A percentile compares a stretch with the other conserved stretches of the same genome.
Evolutionary conservation across 1,284 basidiomycete genomes (phyloP).

Genomic region (Fomitiporia mediterranea): DNA sequence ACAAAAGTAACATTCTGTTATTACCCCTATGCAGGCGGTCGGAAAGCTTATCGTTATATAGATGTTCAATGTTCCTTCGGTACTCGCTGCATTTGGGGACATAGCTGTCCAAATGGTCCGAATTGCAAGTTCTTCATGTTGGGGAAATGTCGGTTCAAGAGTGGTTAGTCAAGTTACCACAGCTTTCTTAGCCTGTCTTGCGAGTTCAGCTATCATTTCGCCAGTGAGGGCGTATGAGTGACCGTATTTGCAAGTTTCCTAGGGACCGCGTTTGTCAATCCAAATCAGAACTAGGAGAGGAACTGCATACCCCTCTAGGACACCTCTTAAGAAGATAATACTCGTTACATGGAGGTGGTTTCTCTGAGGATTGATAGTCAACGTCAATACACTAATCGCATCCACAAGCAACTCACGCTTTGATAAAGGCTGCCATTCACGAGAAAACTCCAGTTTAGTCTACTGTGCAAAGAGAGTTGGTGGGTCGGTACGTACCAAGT

Average conservation of each 20-base stretch:
- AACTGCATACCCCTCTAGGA: constrained; percentile 60
- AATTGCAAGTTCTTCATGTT: too few species aligned
- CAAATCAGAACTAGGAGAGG: background rate
- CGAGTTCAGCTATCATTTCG: constrained; percentile 61
- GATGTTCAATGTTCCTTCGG: too few species aligned
- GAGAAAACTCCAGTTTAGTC: background rate
- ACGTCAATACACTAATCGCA: constrained; percentile 32
- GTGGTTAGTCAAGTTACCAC: too few species aligned
- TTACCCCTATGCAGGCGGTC: too few species aligned
- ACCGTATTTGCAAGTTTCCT: constrained; percentile 74
- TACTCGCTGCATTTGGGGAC: too few species aligned
- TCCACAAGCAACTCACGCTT: constrained; percentile 32
- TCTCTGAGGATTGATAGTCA: constrained; percentile 48
- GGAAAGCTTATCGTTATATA: too few species aligned
- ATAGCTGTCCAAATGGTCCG: too few species aligned
- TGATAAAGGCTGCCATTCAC: constrained; percentile 31
- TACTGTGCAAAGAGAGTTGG: background rate
- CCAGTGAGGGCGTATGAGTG: constrained; percentile 67
- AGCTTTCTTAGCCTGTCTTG: constrained; percentile 74
- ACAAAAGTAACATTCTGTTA: too few species aligned
- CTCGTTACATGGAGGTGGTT: constrained; percentile 77
- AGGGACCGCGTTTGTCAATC: constrained; percentile 19
- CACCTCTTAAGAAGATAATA: constrained; percentile 67
- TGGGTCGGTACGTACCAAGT: constrained; percentile 35
- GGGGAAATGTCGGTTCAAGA: too few species aligned